These are phyloP conservation scores for Kodamaea leandrae DNA, from an alignment of 805 yeast genomes.

Conservation along the genomic window DNA sequence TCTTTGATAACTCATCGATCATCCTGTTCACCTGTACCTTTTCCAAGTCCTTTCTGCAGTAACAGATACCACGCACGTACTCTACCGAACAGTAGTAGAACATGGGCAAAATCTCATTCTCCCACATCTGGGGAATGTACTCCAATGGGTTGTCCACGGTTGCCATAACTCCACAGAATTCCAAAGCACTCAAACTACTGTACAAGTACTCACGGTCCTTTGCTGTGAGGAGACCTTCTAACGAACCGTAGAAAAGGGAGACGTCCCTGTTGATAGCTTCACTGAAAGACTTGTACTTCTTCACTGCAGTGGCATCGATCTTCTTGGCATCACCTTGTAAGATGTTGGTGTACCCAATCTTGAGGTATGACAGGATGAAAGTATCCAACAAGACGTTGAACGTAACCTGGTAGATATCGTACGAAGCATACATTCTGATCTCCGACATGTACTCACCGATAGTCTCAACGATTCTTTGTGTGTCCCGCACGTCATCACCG, in stretches of 20 bases:
- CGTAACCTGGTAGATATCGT: conserved; percentile 40
- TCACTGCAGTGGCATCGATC: conserved; percentile 37
- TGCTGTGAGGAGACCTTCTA: conserved; percentile 38
- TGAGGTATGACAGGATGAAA: conserved; percentile 36
- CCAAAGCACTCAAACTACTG: conserved; percentile 40
- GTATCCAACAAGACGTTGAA: conserved; percentile 38
- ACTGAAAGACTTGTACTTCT: conserved; percentile 36
- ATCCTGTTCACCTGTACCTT: conserved; percentile 26
- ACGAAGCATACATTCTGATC: conserved; percentile 46
- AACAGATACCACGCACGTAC: conserved; percentile 62
- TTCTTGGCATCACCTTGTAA: conserved; percentile 42
- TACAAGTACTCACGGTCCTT: conserved; percentile 39
- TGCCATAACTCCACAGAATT: conserved; percentile 38
- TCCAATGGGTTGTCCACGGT: conserved; percentile 36
- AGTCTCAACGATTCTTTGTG: conserved; percentile 66
- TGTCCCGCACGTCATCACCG: conserved; percentile 41
- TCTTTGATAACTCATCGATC: conserved; percentile 25
- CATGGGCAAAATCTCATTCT: conserved; percentile 51
- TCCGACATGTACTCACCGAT: conserved; percentile 73
- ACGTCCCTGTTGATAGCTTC: conserved; percentile 40
- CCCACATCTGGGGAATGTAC: conserved; percentile 50
- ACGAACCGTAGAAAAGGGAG: conserved; percentile 34
- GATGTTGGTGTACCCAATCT: conserved; percentile 40
- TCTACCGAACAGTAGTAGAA: conserved; percentile 79
- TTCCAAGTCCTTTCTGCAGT: conserved; percentile 47